Conservation (phyloP, 352 stramenopile species). For the Elongisporangium undulatum region DNA sequence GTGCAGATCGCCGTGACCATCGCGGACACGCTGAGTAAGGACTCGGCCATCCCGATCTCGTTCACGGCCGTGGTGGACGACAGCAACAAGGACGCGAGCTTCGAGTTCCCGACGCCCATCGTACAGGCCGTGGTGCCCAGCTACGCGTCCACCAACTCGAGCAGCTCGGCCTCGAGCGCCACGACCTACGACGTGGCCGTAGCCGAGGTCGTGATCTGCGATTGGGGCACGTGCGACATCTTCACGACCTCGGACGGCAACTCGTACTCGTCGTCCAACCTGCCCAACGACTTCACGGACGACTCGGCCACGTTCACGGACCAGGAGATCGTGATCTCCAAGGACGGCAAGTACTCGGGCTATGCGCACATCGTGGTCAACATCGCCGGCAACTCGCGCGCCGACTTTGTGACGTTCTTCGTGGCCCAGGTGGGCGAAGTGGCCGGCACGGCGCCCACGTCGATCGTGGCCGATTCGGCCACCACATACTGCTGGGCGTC, state of each 20-base stretch:
- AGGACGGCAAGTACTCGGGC: constrained; percentile 78
- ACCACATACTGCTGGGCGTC: constrained; percentile 78
- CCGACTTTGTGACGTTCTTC: constrained; percentile 80
- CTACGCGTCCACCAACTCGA: constrained; percentile 27
- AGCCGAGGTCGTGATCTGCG: constrained; percentile 73
- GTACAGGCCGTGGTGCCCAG: constrained; percentile 34
- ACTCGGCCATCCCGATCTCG: constrained; percentile 40
- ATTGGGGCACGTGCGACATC: constrained; percentile 68
- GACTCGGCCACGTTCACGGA: constrained; percentile 55
- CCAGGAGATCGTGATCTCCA: constrained; percentile 60
- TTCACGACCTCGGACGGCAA: constrained; percentile 45
- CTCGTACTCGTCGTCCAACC: constrained; percentile 59
- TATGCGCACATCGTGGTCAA: constrained; percentile 68
- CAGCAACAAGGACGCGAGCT: constrained; percentile 29
- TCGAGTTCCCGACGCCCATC: constrained; percentile 55
- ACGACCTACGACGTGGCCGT: constrained; percentile 55
- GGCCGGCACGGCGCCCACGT: constrained; percentile 37
- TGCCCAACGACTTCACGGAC: constrained; percentile 59
- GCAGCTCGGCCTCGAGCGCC: constrained; percentile 16
- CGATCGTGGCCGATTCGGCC: constrained; percentile 49
- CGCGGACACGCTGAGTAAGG: constrained; percentile 37
- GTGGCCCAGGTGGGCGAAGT: constrained; percentile 66
- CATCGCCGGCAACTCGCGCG: constrained; percentile 54
- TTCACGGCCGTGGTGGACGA: constrained; percentile 67
- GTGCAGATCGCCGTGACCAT: constrained; percentile 67